Evolutionary conservation across 495 filamentous ascomycete species (phyloP).

Genomic region (Aspergillus saccharolyticus): DNA sequence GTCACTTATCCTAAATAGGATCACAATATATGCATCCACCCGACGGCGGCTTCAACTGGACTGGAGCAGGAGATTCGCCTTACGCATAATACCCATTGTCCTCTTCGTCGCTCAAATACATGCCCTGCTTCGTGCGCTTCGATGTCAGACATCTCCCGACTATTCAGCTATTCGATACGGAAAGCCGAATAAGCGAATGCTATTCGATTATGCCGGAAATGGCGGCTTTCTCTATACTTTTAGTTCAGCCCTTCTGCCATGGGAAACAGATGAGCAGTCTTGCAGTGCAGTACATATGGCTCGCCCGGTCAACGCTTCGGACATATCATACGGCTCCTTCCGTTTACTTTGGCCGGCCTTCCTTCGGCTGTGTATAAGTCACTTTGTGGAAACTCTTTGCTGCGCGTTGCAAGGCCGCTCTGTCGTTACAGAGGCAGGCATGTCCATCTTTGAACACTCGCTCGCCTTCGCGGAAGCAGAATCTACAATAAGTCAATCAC

Average conservation of each 20-base stretch:
- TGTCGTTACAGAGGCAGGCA: slow-evolving; percentile 79
- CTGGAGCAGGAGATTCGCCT: slow-evolving; percentile 63
- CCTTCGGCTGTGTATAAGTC: slow-evolving; percentile 70
- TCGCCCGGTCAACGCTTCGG: slow-evolving; percentile 41
- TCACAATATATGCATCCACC: slow-evolving; percentile 87
- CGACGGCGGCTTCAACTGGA: slow-evolving; percentile 66
- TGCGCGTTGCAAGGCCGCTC: slow-evolving; percentile 85
- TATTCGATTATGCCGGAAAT: slow-evolving; percentile 67
- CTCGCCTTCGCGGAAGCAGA: slow-evolving; percentile 95
- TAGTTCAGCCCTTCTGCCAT: slow-evolving; percentile 61
- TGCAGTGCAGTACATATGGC: slow-evolving; percentile 72
- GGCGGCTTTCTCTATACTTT: slow-evolving; percentile 66
- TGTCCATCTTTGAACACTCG: slow-evolving; percentile 96
- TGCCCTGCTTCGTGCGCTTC: slow-evolving; percentile 72
- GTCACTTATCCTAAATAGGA: slow-evolving; percentile 85
- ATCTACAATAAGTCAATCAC: slow-evolving; percentile 68
- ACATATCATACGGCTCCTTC: slow-evolving; percentile 62
- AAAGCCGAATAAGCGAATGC: slow-evolving; percentile 55
- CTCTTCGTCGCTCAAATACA: slow-evolving; percentile 66
- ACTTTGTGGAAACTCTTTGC: slow-evolving; percentile 81
- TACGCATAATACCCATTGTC: slow-evolving; percentile 73
- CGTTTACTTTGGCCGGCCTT: slow-evolving; percentile 87
- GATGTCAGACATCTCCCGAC: slow-evolving; percentile 83
- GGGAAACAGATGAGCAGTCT: slow-evolving; percentile 62
- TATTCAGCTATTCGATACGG: slow-evolving; percentile 72